These are phyloP conservation scores for Penstemon newberryi DNA, from an alignment of 257 asterid species.

Conservation along the genomic window DNA sequence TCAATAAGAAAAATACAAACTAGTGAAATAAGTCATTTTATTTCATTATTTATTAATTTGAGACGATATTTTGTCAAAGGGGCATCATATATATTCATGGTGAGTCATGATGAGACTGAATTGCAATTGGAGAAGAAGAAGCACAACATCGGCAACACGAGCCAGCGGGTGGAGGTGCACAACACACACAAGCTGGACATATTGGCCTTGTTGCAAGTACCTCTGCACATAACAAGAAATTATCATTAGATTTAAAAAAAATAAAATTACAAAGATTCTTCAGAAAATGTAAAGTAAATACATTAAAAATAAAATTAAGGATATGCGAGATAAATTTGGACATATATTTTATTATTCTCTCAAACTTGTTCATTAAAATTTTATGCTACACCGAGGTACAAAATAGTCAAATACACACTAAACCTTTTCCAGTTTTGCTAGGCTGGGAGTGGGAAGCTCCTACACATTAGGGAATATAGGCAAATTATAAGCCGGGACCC, in stretches of 20 bases:
- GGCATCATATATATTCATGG: constrained; percentile 9
- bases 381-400: too few species aligned
- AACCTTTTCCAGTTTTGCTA: too few species aligned
- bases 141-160: constrained; percentile 57
- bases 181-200: constrained; percentile 62
- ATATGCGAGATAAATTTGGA: background rate
- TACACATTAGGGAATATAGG: constrained; percentile 22
- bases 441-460: constrained; percentile 25
- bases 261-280: background rate
- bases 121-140: constrained; percentile 19
- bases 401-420: too few species aligned
- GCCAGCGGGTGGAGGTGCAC: constrained; percentile 52
- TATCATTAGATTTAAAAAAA: background rate
- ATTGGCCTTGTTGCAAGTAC: constrained; percentile 33
- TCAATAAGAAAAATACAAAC: background rate
- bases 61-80: background rate
- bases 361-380: too few species aligned
- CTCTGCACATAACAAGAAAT: constrained; percentile 22
- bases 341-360: too few species aligned
- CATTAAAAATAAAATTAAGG: background rate
- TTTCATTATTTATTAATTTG: background rate
- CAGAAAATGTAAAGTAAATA: too few species aligned
- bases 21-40: background rate
- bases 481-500: too few species aligned
- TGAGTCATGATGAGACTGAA: constrained; percentile 23